A percentile compares a stretch with the other conserved stretches of the same genome.
phyloP scores from a whole-genome alignment of 2,329 filamentous ascomycete genomes.

The Apiospora sp. region DNA sequence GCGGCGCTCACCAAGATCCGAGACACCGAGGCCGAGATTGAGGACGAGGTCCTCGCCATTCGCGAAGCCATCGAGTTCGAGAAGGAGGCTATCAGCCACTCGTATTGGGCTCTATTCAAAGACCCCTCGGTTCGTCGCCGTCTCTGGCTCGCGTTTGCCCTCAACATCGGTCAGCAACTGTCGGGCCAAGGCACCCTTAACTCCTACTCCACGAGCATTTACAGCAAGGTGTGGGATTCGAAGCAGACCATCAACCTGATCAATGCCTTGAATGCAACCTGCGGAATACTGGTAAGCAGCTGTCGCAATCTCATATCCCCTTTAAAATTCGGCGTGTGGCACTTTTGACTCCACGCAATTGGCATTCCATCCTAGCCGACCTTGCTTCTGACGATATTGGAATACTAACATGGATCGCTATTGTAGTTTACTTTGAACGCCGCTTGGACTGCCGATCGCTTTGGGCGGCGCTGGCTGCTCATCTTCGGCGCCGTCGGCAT shows the following conservation, averaged over 20 bases:
- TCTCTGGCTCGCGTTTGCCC: conserved; percentile 68
- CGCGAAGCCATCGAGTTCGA: conserved; percentile 75
- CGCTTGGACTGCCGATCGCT: conserved; percentile 76
- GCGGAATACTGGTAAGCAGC: conserved; percentile 63
- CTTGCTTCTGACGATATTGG: background rate
- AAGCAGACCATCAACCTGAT: conserved; percentile 71
- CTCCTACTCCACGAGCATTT: conserved; percentile 76
- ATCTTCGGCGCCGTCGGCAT: conserved; percentile 74
- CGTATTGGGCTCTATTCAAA: conserved; percentile 73
- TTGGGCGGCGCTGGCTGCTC: conserved; percentile 74
- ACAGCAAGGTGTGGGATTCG: conserved; percentile 72
- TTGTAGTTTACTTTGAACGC: conserved; percentile 71
- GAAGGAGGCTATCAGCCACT: conserved; percentile 70
- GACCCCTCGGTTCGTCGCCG: conserved; percentile 74
- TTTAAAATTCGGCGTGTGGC: background rate
- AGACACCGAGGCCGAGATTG: conserved; percentile 70
- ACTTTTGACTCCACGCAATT: background rate
- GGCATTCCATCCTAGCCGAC: background rate
- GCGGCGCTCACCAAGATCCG: conserved; percentile 66
- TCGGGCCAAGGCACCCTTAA: conserved; percentile 78
- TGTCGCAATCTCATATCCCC: background rate
- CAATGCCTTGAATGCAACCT: conserved; percentile 78
- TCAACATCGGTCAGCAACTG: conserved; percentile 77
- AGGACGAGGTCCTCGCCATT: conserved; percentile 71
- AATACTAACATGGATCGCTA: background rate